Base-by-base conservation (phyloP, 2,329 filamentous ascomycete genomes). In the Phialophora expanda region DNA sequence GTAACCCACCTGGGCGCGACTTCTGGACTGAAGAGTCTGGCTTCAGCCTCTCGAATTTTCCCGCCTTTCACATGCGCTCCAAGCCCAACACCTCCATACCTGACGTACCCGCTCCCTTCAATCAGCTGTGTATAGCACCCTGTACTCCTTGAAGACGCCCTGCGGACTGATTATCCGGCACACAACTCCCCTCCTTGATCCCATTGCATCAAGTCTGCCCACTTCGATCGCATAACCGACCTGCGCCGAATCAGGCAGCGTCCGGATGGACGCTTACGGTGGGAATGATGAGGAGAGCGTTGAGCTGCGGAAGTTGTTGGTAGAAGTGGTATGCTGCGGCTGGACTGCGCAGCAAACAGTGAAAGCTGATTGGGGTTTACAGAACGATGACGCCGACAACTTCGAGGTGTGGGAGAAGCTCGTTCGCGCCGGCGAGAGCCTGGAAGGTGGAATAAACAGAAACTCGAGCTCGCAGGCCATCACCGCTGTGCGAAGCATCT, bases 381-480 rank as follows among this genome's bases (percentile, higher is more conserved):
- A 89, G 87, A 72, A 82, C 60, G 84, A 85, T 65, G 91, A 97
- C 71, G 86, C 92, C 12, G 95, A 99, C 78, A 93, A 92, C 75
- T 98, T 97, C 75, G 94, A 97, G 73, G 86, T 87, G 67, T 99
- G 95, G 95, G 94, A 98, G 79, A 94, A 92, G 78, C 87, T 98
- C 64, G 89, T 97, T 71, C 89, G 89, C 73, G 88, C 89, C 57
- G 91, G 90, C 71, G 92, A 97, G 77, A 84, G 85, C 58, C 89
- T 97, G 69, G 95, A 99, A 76, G 94, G 93, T 67, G 95, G 94
- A 64, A 86, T 99, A 69, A 97, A 96, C 77, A 90, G 95, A 73
- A 99, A 99, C 80, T 98, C 95, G 50, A 97, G 91, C 76, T 93
- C 95, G 0, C 91, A 96, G 75, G 92, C 95, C 30, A 93, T 99